These are phyloP conservation scores for Cordyceps cateniannulata DNA, from an alignment of 2,329 filamentous ascomycete species.

Conservation along the genomic window DNA sequence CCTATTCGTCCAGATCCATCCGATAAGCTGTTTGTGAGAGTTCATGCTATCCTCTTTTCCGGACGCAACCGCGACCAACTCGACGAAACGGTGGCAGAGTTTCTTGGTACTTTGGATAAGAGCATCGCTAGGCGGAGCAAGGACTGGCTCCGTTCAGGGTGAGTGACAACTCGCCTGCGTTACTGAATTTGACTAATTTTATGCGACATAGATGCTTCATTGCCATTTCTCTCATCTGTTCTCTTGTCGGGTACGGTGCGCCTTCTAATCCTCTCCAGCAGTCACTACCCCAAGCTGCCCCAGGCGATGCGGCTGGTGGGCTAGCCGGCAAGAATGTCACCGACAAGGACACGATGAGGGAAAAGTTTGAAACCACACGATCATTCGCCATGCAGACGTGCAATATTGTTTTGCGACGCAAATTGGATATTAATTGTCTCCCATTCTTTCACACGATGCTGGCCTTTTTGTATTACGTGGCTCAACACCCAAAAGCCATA, in stretches of 20 bases:
- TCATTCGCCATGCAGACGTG: conserved; percentile 39
- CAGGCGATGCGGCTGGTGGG: conserved; percentile 5
- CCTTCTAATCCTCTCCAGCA: conserved; percentile 39
- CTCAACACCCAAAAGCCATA: conserved; percentile 35
- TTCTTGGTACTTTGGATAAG: conserved; percentile 46
- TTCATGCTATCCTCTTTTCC: conserved; percentile 59
- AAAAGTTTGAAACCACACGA: conserved; percentile 30
- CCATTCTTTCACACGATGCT: conserved; percentile 58
- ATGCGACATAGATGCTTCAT: neutral
- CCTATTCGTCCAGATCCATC: conserved; percentile 29
- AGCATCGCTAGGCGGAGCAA: conserved; percentile 48
- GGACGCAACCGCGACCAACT: conserved; percentile 41
- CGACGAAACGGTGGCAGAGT: conserved; percentile 37
- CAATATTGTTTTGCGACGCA: conserved; percentile 41
- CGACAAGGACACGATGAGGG: conserved; percentile 13
- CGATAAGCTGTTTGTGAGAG: conserved; percentile 56
- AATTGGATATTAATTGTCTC: conserved; percentile 52
- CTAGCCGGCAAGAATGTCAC: neutral
- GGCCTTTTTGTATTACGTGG: conserved; percentile 48
- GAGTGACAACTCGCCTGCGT: conserved; percentile 5
- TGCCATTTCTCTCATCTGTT: conserved; percentile 28
- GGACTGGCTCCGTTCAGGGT: conserved; percentile 46
- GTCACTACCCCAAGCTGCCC: conserved; percentile 16
- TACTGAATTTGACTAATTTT: neutral
- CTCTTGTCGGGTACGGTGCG: conserved; percentile 27